Evolutionary conservation across 2,329 filamentous ascomycete genomes (phyloP).

Genomic region (Beauveria sp.): DNA sequence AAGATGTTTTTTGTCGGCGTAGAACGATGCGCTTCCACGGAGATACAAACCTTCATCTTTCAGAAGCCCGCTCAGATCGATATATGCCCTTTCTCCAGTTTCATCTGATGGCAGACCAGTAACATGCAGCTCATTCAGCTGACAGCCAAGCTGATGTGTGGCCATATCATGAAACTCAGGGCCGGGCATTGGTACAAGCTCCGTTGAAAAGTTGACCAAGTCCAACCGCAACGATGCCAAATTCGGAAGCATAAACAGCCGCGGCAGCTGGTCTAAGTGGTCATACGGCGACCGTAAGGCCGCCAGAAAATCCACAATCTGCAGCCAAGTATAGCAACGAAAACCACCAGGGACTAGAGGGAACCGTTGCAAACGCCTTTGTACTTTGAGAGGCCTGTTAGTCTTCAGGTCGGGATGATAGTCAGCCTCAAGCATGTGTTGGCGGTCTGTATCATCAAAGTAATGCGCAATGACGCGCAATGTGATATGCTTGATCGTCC

Average conservation of each 20-base stretch:
- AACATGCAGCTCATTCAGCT: constrained; percentile 43
- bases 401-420: constrained; percentile 38
- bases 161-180: constrained; percentile 43
- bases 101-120: constrained; percentile 45
- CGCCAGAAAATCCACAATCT: constrained; percentile 44
- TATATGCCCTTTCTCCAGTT: constrained; percentile 36
- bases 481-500: constrained; percentile 37
- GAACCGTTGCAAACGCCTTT: constrained; percentile 35
- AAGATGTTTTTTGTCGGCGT: constrained; percentile 33
- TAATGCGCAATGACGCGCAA: constrained; percentile 48
- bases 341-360: constrained; percentile 42
- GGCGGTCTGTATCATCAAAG: constrained; percentile 42
- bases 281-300: constrained; percentile 44
- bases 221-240: constrained; percentile 43
- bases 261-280: constrained; percentile 26
- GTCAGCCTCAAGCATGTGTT: constrained; percentile 32
- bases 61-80: constrained; percentile 43
- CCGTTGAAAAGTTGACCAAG: constrained; percentile 45
- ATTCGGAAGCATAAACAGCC: constrained; percentile 31
- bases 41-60: constrained; percentile 46
- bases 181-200: constrained; percentile 36
- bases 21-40: constrained; percentile 35
- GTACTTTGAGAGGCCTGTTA: constrained; percentile 34
- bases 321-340: constrained; percentile 46
- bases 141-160: constrained; percentile 45